Percentiles rank a stretch among this genome's conserved stretches.
phyloP scores from a whole-genome alignment of 1,284 basidiomycete species.

The Leccinum fuscescens region DNA sequence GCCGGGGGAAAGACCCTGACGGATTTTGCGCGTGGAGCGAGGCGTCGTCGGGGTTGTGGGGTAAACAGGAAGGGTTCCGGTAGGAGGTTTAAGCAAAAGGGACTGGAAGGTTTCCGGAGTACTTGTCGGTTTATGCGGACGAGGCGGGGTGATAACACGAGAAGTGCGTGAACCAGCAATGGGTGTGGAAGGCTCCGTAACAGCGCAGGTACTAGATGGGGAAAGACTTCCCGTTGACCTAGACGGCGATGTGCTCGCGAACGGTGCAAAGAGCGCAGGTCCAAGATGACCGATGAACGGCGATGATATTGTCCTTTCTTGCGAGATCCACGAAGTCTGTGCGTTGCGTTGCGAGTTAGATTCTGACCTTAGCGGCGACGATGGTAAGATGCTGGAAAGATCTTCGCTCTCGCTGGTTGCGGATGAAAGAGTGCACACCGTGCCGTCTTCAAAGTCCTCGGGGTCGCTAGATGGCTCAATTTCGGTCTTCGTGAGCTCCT shows the following conservation, averaged over 20 bases:
- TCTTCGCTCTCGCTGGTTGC: constrained; percentile 2
- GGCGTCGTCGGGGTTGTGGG: constrained; percentile 30
- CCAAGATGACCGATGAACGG: constrained; percentile 30
- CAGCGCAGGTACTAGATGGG: neutral
- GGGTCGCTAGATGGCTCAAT: constrained; percentile 22
- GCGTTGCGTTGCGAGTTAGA: constrained; percentile 9
- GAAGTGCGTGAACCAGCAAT: constrained; percentile 11
- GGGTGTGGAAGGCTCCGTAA: constrained; percentile 28
- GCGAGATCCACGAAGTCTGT: constrained; percentile 1
- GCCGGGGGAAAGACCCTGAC: constrained; percentile 25
- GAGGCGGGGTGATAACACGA: constrained; percentile 28
- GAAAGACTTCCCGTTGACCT: constrained; percentile 7
- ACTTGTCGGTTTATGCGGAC: constrained; percentile 30
- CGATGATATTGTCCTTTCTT: constrained; percentile 6
- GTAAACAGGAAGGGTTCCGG: constrained; percentile 27
- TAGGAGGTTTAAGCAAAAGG: constrained; percentile 30
- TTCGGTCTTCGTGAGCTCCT: constrained; percentile 5
- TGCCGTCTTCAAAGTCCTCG: constrained; percentile 25
- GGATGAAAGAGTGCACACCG: constrained; percentile 6
- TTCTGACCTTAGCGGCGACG: constrained; percentile 6
- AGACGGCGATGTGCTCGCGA: neutral
- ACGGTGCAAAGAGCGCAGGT: constrained; percentile 28
- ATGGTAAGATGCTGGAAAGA: constrained; percentile 9
- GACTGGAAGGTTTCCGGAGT: constrained; percentile 36
- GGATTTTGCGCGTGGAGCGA: constrained; percentile 12